These are phyloP conservation scores for Nitzschia putrida DNA, from an alignment of 108 stramenopile species.

Conservation along the genomic window DNA sequence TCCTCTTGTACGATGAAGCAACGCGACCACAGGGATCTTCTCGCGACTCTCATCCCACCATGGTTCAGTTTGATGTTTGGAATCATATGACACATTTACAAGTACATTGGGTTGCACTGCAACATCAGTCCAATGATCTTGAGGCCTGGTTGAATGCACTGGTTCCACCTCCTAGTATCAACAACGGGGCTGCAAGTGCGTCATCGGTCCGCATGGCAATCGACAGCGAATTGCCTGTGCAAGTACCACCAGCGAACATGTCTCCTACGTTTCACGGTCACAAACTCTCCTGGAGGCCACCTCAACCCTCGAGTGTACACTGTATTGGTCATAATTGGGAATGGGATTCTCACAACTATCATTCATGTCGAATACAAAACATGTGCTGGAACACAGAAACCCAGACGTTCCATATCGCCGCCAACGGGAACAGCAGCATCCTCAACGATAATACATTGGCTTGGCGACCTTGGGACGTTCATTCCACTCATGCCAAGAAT, in stretches of 20 bases:
- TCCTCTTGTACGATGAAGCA: conserved; percentile 19
- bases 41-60: conserved; percentile 2
- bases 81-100: conserved; percentile 43
- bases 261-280: background rate
- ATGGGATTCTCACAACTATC: conserved; percentile 27
- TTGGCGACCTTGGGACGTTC: background rate
- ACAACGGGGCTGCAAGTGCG: too few species aligned
- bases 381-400: conserved; percentile 21
- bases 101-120: conserved; percentile 45
- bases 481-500: background rate
- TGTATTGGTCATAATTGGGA: conserved; percentile 37
- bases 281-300: background rate
- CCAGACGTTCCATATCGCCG: background rate
- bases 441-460: too few species aligned
- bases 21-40: conserved; percentile 2
- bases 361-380: conserved; percentile 36
- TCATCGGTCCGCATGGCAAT: too few species aligned
- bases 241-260: background rate
- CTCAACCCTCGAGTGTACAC: conserved; percentile 18
- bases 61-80: conserved; percentile 40
- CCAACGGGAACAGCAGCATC: background rate
- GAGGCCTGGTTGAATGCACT: too few species aligned
- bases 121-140: background rate
- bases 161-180: too few species aligned
- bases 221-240: too few species aligned